Evolutionary conservation across 169 alveolate genomes (phyloP).

Genomic region (Plasmodium cynomolgi): DNA sequence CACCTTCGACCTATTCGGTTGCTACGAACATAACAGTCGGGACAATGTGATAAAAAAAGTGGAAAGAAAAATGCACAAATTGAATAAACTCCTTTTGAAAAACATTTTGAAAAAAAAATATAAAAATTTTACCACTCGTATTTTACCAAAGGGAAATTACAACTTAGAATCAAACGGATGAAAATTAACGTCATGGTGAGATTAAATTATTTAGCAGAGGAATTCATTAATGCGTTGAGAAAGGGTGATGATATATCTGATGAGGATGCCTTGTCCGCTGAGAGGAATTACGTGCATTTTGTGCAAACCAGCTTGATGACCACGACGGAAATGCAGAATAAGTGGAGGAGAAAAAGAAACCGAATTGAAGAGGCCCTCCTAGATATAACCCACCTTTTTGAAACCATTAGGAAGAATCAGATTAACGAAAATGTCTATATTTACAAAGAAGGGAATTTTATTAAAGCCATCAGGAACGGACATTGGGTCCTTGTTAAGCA

Average conservation of each 20-base stretch:
- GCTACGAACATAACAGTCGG: slow-evolving; percentile 84
- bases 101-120: slow-evolving; percentile 14
- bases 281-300: background rate
- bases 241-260: background rate
- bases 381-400: background rate
- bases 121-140: slow-evolving; percentile 1
- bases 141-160: background rate
- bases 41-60: slow-evolving; percentile 27
- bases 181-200: slow-evolving; percentile 12
- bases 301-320: background rate
- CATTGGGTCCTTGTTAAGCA: slow-evolving; percentile 93
- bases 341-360: background rate
- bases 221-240: slow-evolving; percentile 10
- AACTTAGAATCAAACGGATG: background rate
- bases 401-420: slow-evolving; percentile 24
- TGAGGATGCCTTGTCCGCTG: background rate
- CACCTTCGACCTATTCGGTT: slow-evolving; percentile 87
- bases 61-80: slow-evolving; percentile 48
- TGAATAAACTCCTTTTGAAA: slow-evolving; percentile 29
- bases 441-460: slow-evolving; percentile 90
- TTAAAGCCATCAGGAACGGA: slow-evolving; percentile 92
- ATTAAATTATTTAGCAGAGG: background rate
- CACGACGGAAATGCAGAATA: background rate
- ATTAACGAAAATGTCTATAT: slow-evolving; percentile 74
- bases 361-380: slow-evolving; percentile 2